Base-by-base conservation (phyloP, 106 monocot species). In the Allium cepa region DNA sequence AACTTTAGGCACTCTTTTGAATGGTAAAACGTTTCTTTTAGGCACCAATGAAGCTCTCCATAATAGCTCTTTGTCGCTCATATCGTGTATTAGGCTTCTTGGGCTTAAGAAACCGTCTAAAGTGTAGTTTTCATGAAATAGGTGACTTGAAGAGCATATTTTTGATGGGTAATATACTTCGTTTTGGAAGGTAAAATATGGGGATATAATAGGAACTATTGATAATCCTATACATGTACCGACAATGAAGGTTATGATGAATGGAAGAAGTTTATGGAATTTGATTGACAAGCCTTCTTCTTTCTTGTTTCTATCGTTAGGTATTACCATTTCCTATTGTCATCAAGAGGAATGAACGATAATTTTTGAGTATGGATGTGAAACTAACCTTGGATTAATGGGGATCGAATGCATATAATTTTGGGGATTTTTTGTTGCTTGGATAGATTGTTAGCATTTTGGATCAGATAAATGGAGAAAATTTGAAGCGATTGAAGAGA, bases 11-110 rank as follows among this genome's bases (percentile, higher is more conserved):
- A 78, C 83, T 51, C 95, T 69, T 15, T 79, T 71, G 56, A 78
- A 95, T 0, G 95, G 95, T 17, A 68, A 91, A n/a, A 72, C 81
- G 13, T 68, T 73, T 68, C 62, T 85, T 67, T 70, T 85, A 2
- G 95, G 85, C 70, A 88, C 85, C 81, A 95, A 76, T 2, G 91
- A 78, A 9, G 88, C 91, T 69, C 91, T 81, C 95, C 95, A 95
- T 73, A 88, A 85, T 12, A 95, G 81, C 81, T 95, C 87, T 1
- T 82, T 77, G 47, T 95, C 95, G 5, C 66, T 83, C 88, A 95
- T 85, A 8, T 73, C 17, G 47, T 95, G 95, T 74, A 69, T 76
- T 60, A 86, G 28, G 27, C 71, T 59, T 6, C 51, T 26, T 10
- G 88, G 95, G 52, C 59, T 73, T 1, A 91, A 56, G 72, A 88